Evolutionary conservation across 1,284 basidiomycete species (phyloP), one percentile per base, ranked within the genome.

Genomic region (Trichosporon ovoides): DNA sequence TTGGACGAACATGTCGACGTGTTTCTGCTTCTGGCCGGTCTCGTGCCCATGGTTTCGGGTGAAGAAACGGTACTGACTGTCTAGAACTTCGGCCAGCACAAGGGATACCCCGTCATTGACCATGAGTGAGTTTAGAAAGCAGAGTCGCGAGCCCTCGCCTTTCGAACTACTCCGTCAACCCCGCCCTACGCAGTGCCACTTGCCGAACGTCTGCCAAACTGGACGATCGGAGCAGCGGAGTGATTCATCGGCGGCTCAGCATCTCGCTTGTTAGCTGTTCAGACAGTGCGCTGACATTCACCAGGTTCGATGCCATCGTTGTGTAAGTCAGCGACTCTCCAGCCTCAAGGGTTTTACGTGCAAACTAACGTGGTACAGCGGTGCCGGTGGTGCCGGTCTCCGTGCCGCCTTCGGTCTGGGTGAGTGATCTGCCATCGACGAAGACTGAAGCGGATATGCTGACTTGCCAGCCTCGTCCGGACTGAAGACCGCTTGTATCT

Each of bases 401-500:
- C 87, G 96, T 79, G 96, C 96, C 53, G 96, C 96, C 33, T 98
- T 98, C 79, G 96, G 96, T 81, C 86, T 99, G 50, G 70, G 70
- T 72, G 38, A 52, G 68, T 70, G 28, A 16, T 50, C 22, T 37
- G 31, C 40, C 34, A 46, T 24, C 19, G 3, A 19, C 33, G 18
- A n/a, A 28, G 24, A 31, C 24, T 3, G 22, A 16, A n/a, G 38
- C 34, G 24, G 35, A 28, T 22, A 16, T 20, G 24, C 35, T 37
- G 22, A 55, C 22, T 52, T 22, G 13, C n/a, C 48, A 68, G 96
- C 96, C 66, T 95, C 98, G 80, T 92, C 91, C 66, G 96, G 96
- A 57, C 88, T 98, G 79, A 98, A 98, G 78, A 98, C 92, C 38
- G 93, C 92, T 24, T 98, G 95, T 78, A 97, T 98, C 77, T 95